A percentile compares a stretch with the other conserved stretches of the same genome.
Evolutionary conservation across 106 monocot species (phyloP).

Genomic region (Cymbidium sinense): DNA sequence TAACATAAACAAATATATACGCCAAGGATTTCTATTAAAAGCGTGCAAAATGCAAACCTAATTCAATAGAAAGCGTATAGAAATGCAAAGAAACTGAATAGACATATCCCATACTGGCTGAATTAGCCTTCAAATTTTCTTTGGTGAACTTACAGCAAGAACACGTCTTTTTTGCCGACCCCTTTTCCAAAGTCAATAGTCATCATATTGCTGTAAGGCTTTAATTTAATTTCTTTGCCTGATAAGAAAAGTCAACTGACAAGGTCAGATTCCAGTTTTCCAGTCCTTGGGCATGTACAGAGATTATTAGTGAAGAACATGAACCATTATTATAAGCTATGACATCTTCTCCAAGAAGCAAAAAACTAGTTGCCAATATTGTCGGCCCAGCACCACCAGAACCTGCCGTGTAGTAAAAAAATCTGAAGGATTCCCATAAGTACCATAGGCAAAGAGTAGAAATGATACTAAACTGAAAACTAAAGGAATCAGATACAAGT

Average conservation of each 20-base stretch:
- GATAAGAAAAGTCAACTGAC: constrained; percentile 14
- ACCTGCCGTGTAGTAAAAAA: constrained; percentile 94
- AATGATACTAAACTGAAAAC: background rate
- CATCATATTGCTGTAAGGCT: constrained; percentile 84
- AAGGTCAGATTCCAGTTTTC: constrained; percentile 7
- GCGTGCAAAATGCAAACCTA: too few relatives aligned
- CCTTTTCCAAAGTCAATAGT: constrained; percentile 92
- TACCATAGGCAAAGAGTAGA: background rate
- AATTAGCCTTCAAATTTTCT: background rate
- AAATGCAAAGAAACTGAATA: background rate
- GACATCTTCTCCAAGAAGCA: constrained; percentile 94
- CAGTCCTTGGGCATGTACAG: background rate
- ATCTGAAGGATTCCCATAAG: constrained; percentile 64
- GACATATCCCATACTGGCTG: background rate
- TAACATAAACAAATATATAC: too few relatives aligned
- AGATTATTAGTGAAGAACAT: constrained; percentile 4
- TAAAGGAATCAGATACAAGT: background rate
- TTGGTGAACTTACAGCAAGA: constrained; percentile 78
- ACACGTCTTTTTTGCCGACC: constrained; percentile 83
- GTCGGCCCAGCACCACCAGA: constrained; percentile 95
- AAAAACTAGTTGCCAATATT: constrained; percentile 85
- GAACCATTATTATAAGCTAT: constrained; percentile 80
- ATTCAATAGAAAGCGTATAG: background rate
- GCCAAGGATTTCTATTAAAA: too few relatives aligned
- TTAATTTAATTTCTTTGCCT: constrained; percentile 75